A percentile compares a stretch with the other conserved stretches of the same genome.
These are phyloP conservation scores for Penicillium griseofulvum DNA, from an alignment of 2,329 filamentous ascomycete genomes.

Conservation along the genomic window DNA sequence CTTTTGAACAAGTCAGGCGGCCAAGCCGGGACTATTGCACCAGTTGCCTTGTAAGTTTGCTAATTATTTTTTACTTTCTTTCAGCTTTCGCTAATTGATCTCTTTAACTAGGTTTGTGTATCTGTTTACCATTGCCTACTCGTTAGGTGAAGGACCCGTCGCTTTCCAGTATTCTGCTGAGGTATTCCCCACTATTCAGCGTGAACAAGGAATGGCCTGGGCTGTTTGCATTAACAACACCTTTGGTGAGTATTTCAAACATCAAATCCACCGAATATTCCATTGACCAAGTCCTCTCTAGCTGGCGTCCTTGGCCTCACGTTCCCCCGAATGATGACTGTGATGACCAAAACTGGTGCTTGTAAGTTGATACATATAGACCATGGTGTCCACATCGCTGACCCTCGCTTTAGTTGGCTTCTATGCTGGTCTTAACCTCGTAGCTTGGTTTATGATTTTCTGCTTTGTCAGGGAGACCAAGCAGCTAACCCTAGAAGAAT, in stretches of 20 bases:
- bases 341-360: conserved; percentile 51
- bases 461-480: conserved; percentile 57
- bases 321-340: conserved; percentile 46
- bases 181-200: conserved; percentile 54
- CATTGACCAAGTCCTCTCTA: conserved; percentile 17
- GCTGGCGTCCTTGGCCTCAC: conserved; percentile 48
- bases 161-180: conserved; percentile 53
- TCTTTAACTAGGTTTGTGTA: conserved; percentile 59
- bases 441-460: conserved; percentile 63
- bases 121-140: conserved; percentile 63
- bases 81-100: conserved; percentile 29
- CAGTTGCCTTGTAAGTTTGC: conserved; percentile 19
- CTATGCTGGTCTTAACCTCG: conserved; percentile 53
- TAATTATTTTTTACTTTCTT: no score
- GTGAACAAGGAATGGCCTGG: conserved; percentile 37
- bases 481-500: conserved; percentile 44
- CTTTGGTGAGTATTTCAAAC: conserved; percentile 16
- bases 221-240: conserved; percentile 31
- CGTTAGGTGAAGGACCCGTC: conserved; percentile 58
- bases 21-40: conserved; percentile 34
- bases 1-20: conserved; percentile 44
- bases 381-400: neutral
- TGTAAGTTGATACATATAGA: conserved; percentile 45
- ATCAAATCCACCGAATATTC: conserved; percentile 15
- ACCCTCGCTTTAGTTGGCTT: conserved; percentile 45